phyloP scores from a whole-genome alignment of 805 yeast genomes.

The Cyberlindnera lachancei region DNA sequence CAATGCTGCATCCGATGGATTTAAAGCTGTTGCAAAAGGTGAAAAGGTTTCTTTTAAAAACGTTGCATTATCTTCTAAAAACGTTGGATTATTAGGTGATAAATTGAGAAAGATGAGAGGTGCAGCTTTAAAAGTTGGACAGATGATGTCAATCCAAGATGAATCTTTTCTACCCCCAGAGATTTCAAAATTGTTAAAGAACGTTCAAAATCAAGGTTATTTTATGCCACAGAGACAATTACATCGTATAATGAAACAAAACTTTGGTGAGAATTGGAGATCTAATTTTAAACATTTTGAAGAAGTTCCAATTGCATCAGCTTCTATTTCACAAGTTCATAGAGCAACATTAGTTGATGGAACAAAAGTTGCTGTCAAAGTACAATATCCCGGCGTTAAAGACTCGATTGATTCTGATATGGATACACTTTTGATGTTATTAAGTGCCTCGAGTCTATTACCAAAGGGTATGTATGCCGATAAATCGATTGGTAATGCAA shows the following conservation, averaged over 20 bases:
- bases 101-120: conserved; percentile 94
- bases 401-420: conserved; percentile 90
- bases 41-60: conserved; percentile 42
- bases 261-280: conserved; percentile 80
- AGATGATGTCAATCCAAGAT: conserved; percentile 92
- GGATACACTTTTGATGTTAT: conserved; percentile 70
- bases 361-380: conserved; percentile 83
- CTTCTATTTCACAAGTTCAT: conserved; percentile 97
- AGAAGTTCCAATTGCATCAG: conserved; percentile 91
- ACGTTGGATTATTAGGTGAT: conserved; percentile 80
- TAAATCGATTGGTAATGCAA: conserved; percentile 85
- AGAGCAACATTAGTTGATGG: conserved; percentile 62
- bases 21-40: conserved; percentile 58
- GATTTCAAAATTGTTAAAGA: conserved; percentile 67
- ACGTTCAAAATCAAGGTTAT: conserved; percentile 91
- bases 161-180: conserved; percentile 77
- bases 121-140: conserved; percentile 98
- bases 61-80: conserved; percentile 67
- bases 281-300: conserved; percentile 65
- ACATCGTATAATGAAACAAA: conserved; percentile 61
- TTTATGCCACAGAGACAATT: conserved; percentile 94
- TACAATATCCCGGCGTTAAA: conserved; percentile 96
- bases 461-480: conserved; percentile 92
- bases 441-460: conserved; percentile 78
- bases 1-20: conserved; percentile 73